These are phyloP conservation scores for Tetrahymena malaccensis DNA, from an alignment of 73 alveolate species.

Conservation along the genomic window DNA sequence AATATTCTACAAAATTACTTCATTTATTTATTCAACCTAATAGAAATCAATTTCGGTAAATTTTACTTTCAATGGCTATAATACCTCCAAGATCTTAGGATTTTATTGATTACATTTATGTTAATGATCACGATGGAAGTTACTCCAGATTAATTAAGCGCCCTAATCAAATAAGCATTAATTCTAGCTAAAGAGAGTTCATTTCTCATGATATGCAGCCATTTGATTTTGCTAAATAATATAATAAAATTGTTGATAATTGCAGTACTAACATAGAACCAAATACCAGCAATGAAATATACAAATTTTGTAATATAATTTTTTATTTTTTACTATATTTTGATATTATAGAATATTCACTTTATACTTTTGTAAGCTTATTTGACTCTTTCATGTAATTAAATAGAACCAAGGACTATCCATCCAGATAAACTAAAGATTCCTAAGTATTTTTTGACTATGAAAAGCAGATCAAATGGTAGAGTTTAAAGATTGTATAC, in stretches of 20 bases:
- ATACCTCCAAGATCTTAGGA: not conserved
- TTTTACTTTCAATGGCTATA: not conserved
- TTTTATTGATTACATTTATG: not conserved
- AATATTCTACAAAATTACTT: not conserved
- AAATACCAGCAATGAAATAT: not conserved
- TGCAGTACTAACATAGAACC: not conserved
- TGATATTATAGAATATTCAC: not conserved
- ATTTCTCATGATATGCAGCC: not conserved
- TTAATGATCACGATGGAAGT: not conserved
- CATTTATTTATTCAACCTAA: not conserved
- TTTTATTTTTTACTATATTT: not conserved
- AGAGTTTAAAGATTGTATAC: not conserved
- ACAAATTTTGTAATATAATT: not conserved
- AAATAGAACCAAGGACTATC: not conserved
- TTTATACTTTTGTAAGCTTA: not conserved
- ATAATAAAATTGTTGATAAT: not conserved
- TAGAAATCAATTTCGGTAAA: not conserved
- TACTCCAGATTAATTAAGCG: not conserved
- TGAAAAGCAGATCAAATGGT: not conserved
- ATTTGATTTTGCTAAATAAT: not conserved
- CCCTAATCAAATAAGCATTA: not conserved
- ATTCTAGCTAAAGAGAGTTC: not conserved
- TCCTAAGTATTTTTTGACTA: not conserved
- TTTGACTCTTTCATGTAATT: not conserved
- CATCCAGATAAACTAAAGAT: not conserved